These are phyloP conservation scores for Cyberlindnera mrakii DNA, from an alignment of 805 yeast genomes.

Conservation along the genomic window DNA sequence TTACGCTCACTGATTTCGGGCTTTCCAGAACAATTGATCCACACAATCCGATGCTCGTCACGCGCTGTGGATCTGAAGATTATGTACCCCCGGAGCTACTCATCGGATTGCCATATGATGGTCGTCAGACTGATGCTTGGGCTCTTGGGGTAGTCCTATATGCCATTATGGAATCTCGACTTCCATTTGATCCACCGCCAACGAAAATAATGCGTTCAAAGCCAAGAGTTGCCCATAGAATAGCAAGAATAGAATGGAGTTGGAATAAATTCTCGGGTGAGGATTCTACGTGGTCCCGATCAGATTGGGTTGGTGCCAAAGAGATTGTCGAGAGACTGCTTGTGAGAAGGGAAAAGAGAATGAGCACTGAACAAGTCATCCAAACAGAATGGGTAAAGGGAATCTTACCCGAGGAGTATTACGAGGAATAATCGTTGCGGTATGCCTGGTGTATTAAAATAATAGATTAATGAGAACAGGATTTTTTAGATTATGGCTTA, in stretches of 20 bases:
- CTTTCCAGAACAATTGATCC: constrained; percentile 65
- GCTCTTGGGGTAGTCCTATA: constrained; percentile 89
- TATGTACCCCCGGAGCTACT: constrained; percentile 92
- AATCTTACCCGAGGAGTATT: constrained; percentile 7
- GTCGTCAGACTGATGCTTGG: constrained; percentile 90
- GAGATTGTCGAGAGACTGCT: constrained; percentile 44
- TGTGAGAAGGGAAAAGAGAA: constrained; percentile 41
- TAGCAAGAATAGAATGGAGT: constrained; percentile 88
- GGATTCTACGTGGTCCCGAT: constrained; percentile 6
- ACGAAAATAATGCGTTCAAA: constrained; percentile 36
- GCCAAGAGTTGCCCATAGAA: constrained; percentile 73
- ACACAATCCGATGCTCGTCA: constrained; percentile 58
- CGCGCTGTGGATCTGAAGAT: constrained; percentile 95
- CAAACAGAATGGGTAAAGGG: constrained; percentile 30
- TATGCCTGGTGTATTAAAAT: background rate
- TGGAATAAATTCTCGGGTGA: constrained; percentile 54
- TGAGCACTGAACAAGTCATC: constrained; percentile 29
- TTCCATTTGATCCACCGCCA: constrained; percentile 90
- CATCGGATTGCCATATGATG: constrained; percentile 88
- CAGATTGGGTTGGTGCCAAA: constrained; percentile 42
- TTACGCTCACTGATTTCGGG: constrained; percentile 83
- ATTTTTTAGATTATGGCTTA: too few species aligned
- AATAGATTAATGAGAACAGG: background rate
- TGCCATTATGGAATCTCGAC: constrained; percentile 72
- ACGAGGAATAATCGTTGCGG: too few species aligned